Conservation (phyloP, 202 grass and related monocot species). For the Digitaria exilis region DNA sequence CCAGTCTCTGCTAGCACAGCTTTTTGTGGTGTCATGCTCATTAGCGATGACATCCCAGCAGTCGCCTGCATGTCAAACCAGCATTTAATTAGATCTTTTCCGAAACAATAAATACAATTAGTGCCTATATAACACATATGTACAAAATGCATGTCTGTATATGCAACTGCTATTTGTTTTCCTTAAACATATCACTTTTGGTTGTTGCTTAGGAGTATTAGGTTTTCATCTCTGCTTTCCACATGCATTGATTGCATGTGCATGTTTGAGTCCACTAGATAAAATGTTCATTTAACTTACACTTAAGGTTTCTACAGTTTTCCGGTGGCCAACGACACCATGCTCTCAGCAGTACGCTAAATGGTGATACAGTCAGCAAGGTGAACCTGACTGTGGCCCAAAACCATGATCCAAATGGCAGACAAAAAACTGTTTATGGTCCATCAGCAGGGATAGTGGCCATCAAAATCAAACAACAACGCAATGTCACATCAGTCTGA, state of each 20-base stretch:
- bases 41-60: constrained; percentile 85
- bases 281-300: constrained; percentile 18
- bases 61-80: constrained; percentile 56
- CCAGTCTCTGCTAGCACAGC: constrained; percentile 79
- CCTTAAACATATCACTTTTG: neutral
- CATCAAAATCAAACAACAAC: constrained; percentile 15
- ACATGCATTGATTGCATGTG: constrained; percentile 34
- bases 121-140: neutral
- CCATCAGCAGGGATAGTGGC: constrained; percentile 31
- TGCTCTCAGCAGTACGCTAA: constrained; percentile 23
- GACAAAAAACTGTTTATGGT: constrained; percentile 25
- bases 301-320: neutral
- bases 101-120: neutral
- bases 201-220: constrained; percentile 17
- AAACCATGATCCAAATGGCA: constrained; percentile 28
- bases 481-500: constrained; percentile 16
- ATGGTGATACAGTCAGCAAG: constrained; percentile 32
- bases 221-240: constrained; percentile 30
- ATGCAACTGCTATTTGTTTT: constrained; percentile 3
- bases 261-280: constrained; percentile 29
- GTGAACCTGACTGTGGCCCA: neutral
- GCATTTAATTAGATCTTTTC: neutral
- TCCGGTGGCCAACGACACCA: neutral
- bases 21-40: constrained; percentile 95
- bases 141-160: neutral